phyloP scores from a whole-genome alignment of 108 stramenopile species.

The Epithemia pelagica region DNA sequence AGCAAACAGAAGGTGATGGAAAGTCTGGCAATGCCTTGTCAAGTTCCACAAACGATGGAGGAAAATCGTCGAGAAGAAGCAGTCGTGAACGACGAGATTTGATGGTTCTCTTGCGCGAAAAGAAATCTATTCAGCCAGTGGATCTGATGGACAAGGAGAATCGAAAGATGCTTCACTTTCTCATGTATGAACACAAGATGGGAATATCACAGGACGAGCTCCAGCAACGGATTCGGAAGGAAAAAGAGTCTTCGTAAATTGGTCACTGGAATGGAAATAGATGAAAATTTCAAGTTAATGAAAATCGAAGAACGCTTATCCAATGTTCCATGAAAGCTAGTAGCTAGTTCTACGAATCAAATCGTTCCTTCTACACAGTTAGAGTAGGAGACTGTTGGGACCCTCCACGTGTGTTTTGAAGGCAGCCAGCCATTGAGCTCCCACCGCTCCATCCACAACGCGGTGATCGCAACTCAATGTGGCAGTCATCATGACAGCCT shows the following conservation, averaged over 20 bases:
- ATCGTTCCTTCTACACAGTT: too few species aligned
- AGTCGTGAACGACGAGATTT: slow-evolving; percentile 1
- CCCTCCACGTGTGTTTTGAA: slow-evolving; percentile 86
- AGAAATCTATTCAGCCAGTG: neutral
- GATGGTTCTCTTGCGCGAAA: slow-evolving; percentile 8
- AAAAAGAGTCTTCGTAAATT: neutral
- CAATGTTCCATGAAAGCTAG: too few species aligned
- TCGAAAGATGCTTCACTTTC: slow-evolving; percentile 8
- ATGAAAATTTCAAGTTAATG: too few species aligned
- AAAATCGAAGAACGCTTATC: too few species aligned
- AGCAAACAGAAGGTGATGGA: neutral
- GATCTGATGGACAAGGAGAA: slow-evolving; percentile 15
- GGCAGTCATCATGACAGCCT: slow-evolving; percentile 84
- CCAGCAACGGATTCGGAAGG: neutral
- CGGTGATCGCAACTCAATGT: slow-evolving; percentile 95
- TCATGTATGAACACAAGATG: slow-evolving; percentile 18
- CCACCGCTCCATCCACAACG: slow-evolving; percentile 95
- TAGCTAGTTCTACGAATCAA: too few species aligned
- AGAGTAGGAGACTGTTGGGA: slow-evolving; percentile 91
- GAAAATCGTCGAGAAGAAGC: neutral
- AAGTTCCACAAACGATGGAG: neutral
- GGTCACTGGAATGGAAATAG: too few species aligned
- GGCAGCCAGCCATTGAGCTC: slow-evolving; percentile 86
- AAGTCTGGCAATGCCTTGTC: neutral
- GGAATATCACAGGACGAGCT: slow-evolving; percentile 8